Conservation (phyloP, 805 yeast species). For the Monosporozyma unispora region DNA sequence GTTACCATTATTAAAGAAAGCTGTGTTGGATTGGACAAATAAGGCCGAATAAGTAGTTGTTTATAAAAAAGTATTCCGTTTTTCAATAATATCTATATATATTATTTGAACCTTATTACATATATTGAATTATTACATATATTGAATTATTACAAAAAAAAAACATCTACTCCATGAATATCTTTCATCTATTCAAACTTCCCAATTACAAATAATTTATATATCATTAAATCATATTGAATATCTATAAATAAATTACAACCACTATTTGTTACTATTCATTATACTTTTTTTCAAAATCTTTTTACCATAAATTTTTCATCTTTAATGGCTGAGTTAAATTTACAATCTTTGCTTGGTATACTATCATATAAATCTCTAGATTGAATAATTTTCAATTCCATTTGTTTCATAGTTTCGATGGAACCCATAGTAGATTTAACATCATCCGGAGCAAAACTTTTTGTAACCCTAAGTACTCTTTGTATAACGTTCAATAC, state of each 20-base stretch:
- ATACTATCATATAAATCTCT: slow-evolving; percentile 30
- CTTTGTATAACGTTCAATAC: slow-evolving; percentile 28
- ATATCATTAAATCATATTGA: too few species aligned
- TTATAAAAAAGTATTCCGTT: too few species aligned
- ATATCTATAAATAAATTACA: slow-evolving; percentile 1
- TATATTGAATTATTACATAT: too few species aligned
- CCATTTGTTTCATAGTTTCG: slow-evolving; percentile 58
- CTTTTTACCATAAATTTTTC: slow-evolving; percentile 7
- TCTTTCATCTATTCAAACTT: too few species aligned
- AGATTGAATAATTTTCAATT: slow-evolving; percentile 58
- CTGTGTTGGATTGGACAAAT: slow-evolving; percentile 2
- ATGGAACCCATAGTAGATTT: slow-evolving; percentile 46
- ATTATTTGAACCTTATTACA: too few species aligned
- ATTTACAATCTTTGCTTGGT: slow-evolving; percentile 1
- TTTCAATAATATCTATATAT: too few species aligned
- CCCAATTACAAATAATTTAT: too few species aligned
- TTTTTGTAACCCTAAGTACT: slow-evolving; percentile 20
- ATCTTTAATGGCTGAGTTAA: not conserved
- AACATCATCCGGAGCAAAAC: slow-evolving; percentile 14
- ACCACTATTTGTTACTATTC: too few species aligned
- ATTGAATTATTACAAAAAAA: too few species aligned
- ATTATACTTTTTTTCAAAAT: slow-evolving; percentile 4
- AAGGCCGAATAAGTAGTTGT: not conserved
- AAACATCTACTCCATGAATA: too few species aligned
- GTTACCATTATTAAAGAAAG: slow-evolving; percentile 19